Evolutionary conservation across 768 basidiomycete species (phyloP).

Genomic region (Cystoderma amianthinum): DNA sequence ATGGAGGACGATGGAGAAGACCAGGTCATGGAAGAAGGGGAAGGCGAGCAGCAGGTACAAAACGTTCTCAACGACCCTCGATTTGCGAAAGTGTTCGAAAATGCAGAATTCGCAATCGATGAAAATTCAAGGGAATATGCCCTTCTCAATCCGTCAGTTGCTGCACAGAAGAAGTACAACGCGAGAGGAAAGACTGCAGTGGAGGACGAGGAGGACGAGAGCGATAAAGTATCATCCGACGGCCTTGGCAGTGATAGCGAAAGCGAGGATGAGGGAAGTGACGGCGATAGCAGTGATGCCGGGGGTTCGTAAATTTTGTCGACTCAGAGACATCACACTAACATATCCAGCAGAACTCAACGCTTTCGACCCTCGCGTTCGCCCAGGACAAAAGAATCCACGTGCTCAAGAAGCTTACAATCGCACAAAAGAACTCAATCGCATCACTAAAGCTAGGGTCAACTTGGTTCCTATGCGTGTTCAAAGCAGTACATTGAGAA

Average conservation of each 20-base stretch:
- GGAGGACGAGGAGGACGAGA: conserved; percentile 86
- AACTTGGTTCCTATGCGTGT: conserved; percentile 64
- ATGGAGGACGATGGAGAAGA: conserved; percentile 29
- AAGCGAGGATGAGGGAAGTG: conserved; percentile 19
- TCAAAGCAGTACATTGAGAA: conserved; percentile 16
- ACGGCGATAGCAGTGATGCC: conserved; percentile 46
- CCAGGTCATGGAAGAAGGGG: conserved; percentile 22
- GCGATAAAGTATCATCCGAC: conserved; percentile 60
- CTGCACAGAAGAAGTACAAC: conserved; percentile 39
- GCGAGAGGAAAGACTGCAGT: conserved; percentile 65
- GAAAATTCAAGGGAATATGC: conserved; percentile 83
- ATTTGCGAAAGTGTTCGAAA: conserved; percentile 86
- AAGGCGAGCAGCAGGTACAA: conserved; percentile 22
- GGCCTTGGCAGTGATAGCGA: conserved; percentile 40
- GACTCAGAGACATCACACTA: conserved; percentile 1
- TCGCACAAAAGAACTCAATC: conserved; percentile 33
- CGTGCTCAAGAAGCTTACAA: conserved; percentile 39
- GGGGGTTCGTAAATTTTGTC: conserved; percentile 32
- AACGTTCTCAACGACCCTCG: conserved; percentile 79
- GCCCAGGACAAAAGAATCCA: conserved; percentile 39
- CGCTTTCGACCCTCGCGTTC: conserved; percentile 41
- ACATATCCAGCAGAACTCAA: conserved; percentile 34
- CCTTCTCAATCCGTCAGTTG: conserved; percentile 86
- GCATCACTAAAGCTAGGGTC: conserved; percentile 36
- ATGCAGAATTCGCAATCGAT: conserved; percentile 90